Evolutionary conservation across 495 filamentous ascomycete species (phyloP).

Genomic region (Penicillium nucicola): DNA sequence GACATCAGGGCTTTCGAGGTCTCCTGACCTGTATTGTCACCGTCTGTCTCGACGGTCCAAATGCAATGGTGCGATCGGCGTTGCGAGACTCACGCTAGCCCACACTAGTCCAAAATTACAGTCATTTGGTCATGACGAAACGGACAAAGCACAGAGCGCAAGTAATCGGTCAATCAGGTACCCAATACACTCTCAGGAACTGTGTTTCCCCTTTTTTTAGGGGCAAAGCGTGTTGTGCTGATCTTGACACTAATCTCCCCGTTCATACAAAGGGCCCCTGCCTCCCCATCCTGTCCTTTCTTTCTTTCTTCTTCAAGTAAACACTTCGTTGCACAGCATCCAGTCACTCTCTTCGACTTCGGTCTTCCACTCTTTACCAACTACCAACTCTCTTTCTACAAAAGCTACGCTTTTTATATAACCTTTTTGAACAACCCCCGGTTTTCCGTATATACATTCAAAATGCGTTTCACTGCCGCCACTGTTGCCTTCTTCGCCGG

Average conservation of each 20-base stretch:
- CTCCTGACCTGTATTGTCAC: no score
- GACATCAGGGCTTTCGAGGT: no score
- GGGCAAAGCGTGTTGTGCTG: constrained; percentile 12
- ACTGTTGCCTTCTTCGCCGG: constrained; percentile 50
- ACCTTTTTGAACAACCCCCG: constrained; percentile 29
- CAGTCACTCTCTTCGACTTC: constrained; percentile 49
- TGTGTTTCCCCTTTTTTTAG: constrained; percentile 2
- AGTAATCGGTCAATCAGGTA: neutral
- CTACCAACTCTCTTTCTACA: constrained; percentile 45
- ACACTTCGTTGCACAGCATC: constrained; percentile 35
- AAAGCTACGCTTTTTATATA: constrained; percentile 21
- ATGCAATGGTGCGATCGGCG: neutral
- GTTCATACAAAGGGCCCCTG: constrained; percentile 42
- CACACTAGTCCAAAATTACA: constrained; percentile 8
- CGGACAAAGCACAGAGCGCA: neutral
- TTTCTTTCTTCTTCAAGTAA: constrained; percentile 40
- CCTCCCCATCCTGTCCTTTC: constrained; percentile 19
- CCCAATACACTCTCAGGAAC: constrained; percentile 1
- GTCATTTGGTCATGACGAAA: neutral
- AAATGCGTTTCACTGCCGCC: constrained; percentile 54
- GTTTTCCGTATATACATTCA: constrained; percentile 39
- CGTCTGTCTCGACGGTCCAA: neutral
- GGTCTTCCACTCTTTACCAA: constrained; percentile 55
- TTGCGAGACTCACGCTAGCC: constrained; percentile 1
- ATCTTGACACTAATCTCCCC: constrained; percentile 45